Evolutionary conservation across 495 filamentous ascomycete genomes (phyloP).

Genomic region (Aspergillus leporis): DNA sequence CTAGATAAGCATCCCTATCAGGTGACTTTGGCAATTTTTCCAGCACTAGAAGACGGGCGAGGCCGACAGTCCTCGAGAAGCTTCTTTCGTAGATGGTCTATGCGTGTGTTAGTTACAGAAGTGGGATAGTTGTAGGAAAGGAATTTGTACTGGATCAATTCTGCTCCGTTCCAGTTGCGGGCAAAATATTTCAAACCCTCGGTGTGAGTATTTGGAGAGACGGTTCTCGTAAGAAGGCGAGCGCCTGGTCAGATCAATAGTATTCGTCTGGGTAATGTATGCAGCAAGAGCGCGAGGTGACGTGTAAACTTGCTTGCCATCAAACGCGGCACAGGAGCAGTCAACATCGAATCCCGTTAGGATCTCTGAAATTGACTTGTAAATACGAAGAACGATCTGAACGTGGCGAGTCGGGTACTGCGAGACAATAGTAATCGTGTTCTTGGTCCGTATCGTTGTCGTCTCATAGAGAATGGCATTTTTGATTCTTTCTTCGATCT

Average conservation of each 20-base stretch:
- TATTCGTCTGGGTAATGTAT: slow-evolving; percentile 77
- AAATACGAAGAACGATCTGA: slow-evolving; percentile 79
- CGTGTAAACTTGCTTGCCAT: slow-evolving; percentile 72
- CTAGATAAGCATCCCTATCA: slow-evolving; percentile 66
- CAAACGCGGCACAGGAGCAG: slow-evolving; percentile 75
- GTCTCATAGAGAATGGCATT: slow-evolving; percentile 74
- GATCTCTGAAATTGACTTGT: slow-evolving; percentile 78
- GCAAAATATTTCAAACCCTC: slow-evolving; percentile 83
- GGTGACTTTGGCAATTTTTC: slow-evolving; percentile 67
- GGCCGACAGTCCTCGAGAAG: slow-evolving; percentile 68
- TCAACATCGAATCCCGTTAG: slow-evolving; percentile 86
- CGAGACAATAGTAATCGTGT: slow-evolving; percentile 79
- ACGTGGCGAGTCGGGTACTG: slow-evolving; percentile 83
- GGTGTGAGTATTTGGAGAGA: slow-evolving; percentile 81
- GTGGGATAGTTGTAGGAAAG: not conserved
- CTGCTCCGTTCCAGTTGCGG: slow-evolving; percentile 65
- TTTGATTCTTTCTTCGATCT: slow-evolving; percentile 69
- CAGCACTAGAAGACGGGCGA: slow-evolving; percentile 78
- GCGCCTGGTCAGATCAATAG: slow-evolving; percentile 73
- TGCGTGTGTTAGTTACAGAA: not conserved
- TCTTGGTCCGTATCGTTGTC: slow-evolving; percentile 75
- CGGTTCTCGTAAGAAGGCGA: slow-evolving; percentile 86
- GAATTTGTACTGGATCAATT: slow-evolving; percentile 60
- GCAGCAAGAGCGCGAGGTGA: slow-evolving; percentile 71
- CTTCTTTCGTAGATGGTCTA: slow-evolving; percentile 78